Evolutionary conservation across 345 rosid genomes (phyloP).

Genomic region (Linum tenue): DNA sequence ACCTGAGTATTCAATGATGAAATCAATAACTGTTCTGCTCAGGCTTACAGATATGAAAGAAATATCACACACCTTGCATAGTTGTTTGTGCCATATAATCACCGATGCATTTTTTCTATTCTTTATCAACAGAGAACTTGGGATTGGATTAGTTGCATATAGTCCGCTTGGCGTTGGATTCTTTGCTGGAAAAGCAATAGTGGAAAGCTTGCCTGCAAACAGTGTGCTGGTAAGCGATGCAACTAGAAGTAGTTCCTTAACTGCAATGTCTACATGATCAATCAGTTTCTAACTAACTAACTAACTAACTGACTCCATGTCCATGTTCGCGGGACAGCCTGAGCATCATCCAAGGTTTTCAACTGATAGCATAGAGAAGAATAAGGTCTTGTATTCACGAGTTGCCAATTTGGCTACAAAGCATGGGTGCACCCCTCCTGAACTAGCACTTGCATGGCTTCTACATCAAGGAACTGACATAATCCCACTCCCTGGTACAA

Average conservation of each 20-base stretch:
- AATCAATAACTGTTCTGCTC: too few relatives aligned
- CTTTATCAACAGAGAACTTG: too few relatives aligned
- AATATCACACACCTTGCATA: too few relatives aligned
- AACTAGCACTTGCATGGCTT: constrained; percentile 43
- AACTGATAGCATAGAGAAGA: constrained; percentile 36
- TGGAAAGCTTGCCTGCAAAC: background rate
- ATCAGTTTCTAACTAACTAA: too few relatives aligned
- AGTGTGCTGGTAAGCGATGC: background rate
- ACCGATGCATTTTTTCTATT: too few relatives aligned
- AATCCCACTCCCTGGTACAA: constrained; percentile 39
- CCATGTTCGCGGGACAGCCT: constrained; percentile 7
- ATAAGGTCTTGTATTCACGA: constrained; percentile 28
- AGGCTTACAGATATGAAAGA: too few relatives aligned
- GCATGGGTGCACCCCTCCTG: constrained; percentile 32
- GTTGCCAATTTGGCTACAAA: constrained; percentile 29
- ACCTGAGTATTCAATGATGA: too few relatives aligned
- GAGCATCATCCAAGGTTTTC: constrained; percentile 31
- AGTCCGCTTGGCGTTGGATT: background rate
- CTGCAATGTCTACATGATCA: background rate
- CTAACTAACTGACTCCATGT: background rate
- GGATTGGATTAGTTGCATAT: too few relatives aligned
- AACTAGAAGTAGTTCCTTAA: background rate
- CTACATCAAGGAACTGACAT: constrained; percentile 41
- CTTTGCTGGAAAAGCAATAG: background rate
- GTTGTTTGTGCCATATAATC: too few relatives aligned